Base-by-base conservation (phyloP, 2,329 filamentous ascomycete genomes). In the Sclerotinia sclerotiorum region DNA sequence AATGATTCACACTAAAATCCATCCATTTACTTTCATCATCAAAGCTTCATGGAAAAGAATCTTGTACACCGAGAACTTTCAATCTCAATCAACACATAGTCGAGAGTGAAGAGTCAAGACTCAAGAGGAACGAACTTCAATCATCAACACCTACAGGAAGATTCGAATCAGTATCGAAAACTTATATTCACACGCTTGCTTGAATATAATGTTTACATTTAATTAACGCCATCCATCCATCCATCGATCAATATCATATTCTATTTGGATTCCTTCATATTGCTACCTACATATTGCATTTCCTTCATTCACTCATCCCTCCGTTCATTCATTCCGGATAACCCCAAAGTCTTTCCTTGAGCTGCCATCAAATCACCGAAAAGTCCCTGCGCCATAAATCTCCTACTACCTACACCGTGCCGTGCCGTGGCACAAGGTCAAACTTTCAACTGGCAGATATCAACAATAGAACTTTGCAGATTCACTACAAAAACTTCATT, bases 31-130 rank as follows among this genome's bases (percentile, higher is more conserved):
- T 63, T 63, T 63, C 60, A 63, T 63, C 46, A 63, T 60, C 57
- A 63, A 63, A 63, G 60, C 60, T 63, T 63, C 60, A 63, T 52
- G 46, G 60, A 51, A 63, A 63, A 63, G 54, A 63, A 51, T 63
- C 60, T 63, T 51, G 60, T 63, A 51, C 58, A 61, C 57, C 57
- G 42, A 48, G 27, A 61, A 32, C 42, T 17, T 48, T 32, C 27
- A 17, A 17, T 27, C 17, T 21, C 51, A 10, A 54, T 17, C 39
- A 42, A 42, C 39, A 42, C 4, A 42, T 42, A 42, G 39, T 42
- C 13, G 13, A 42, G 39, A 42, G 39, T 42, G 39, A 42, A 42
- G 39, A 42, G 39, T 15, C 13, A 42, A 15, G 39, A 42, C 11
- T 39, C 39, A 42, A 42, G 46, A 48, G 19, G 19, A n/a, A n/a